Conservation (phyloP, 352 stramenopile genomes). For the Pythium graminicola region DNA sequence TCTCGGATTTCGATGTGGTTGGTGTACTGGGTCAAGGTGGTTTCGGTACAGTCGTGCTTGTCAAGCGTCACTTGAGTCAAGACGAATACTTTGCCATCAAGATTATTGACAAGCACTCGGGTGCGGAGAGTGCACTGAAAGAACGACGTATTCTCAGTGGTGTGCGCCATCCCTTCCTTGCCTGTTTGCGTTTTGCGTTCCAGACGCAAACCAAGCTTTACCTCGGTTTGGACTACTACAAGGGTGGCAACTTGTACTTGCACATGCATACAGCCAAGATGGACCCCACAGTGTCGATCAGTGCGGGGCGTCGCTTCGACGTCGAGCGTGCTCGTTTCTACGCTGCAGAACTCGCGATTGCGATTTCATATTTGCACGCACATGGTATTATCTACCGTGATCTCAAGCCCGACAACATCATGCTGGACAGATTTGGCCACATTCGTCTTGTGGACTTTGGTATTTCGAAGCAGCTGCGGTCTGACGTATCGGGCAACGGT, state of each 20-base stretch:
- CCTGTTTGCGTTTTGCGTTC: conserved; percentile 79
- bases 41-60: conserved; percentile 76
- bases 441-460: conserved; percentile 88
- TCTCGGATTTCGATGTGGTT: conserved; percentile 82
- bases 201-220: conserved; percentile 81
- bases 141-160: conserved; percentile 71
- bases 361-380: conserved; percentile 80
- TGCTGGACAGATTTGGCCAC: conserved; percentile 83
- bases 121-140: conserved; percentile 65
- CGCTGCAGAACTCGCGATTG: conserved; percentile 79
- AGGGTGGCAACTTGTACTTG: conserved; percentile 77
- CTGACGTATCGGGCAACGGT: conserved; percentile 21
- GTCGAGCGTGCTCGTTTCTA: conserved; percentile 79
- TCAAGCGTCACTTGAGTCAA: conserved; percentile 65
- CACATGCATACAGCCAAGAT: conserved; percentile 86
- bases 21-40: conserved; percentile 74
- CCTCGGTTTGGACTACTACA: conserved; percentile 80
- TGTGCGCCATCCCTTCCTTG: conserved; percentile 74
- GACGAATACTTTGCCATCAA: conserved; percentile 85
- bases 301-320: conserved; percentile 57
- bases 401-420: conserved; percentile 80
- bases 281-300: conserved; percentile 69
- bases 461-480: conserved; percentile 79
- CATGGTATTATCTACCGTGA: conserved; percentile 73
- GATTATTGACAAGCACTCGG: conserved; percentile 82